Evolutionary conservation across 768 basidiomycete species (phyloP).

Genomic region (Hypholoma fasciculare): DNA sequence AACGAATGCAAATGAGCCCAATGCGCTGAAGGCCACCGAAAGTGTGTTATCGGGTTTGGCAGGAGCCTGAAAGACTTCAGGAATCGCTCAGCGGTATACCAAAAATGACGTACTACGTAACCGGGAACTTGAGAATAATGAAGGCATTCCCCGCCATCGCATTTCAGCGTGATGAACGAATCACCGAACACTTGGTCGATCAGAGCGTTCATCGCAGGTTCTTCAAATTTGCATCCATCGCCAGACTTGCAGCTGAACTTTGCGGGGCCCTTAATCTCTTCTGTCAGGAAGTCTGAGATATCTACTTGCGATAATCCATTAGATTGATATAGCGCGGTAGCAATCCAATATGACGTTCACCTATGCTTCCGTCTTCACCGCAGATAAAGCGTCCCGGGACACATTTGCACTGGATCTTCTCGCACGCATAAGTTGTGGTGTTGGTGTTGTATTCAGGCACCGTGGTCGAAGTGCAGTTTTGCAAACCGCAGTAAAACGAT

Average conservation of each 20-base stretch:
- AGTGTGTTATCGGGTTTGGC: slow-evolving; percentile 79
- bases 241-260: slow-evolving; percentile 76
- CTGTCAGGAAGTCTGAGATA: slow-evolving; percentile 88
- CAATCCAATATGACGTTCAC: slow-evolving; percentile 46
- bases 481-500: slow-evolving; percentile 92
- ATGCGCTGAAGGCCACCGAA: slow-evolving; percentile 85
- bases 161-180: slow-evolving; percentile 81
- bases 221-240: slow-evolving; percentile 85
- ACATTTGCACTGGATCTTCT: slow-evolving; percentile 86
- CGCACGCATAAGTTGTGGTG: slow-evolving; percentile 73
- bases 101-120: slow-evolving; percentile 18
- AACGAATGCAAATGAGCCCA: slow-evolving; percentile 75
- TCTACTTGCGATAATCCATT: slow-evolving; percentile 44
- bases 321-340: neutral
- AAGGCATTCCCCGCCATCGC: slow-evolving; percentile 90
- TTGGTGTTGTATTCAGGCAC: slow-evolving; percentile 63
- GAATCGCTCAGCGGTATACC: neutral
- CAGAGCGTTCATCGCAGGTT: slow-evolving; percentile 94
- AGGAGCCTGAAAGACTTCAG: slow-evolving; percentile 50
- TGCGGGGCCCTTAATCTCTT: slow-evolving; percentile 91
- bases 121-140: slow-evolving; percentile 88
- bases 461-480: slow-evolving; percentile 57
- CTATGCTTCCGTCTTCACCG: slow-evolving; percentile 91
- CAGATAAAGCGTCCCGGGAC: slow-evolving; percentile 95
- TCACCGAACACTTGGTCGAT: slow-evolving; percentile 96